Conservation (phyloP, 495 filamentous ascomycete genomes). For the Margaritispora aquatica region DNA sequence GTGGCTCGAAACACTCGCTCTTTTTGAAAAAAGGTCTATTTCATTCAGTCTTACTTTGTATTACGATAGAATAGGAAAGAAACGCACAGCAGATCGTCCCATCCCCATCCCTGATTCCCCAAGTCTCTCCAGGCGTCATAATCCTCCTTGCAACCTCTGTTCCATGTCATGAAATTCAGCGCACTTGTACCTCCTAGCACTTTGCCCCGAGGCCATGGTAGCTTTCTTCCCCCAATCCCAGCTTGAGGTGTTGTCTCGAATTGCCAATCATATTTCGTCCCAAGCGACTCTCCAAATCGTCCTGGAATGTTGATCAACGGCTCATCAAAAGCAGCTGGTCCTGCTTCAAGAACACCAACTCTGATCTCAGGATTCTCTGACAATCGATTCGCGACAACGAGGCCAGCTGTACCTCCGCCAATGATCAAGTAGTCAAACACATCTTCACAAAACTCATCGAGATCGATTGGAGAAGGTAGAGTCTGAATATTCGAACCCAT, state of each 20-base stretch:
- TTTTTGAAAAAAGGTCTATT: conserved; percentile 4
- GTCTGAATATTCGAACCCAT: too few relatives aligned
- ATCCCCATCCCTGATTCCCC: conserved; percentile 36
- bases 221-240: conserved; percentile 28
- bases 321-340: conserved; percentile 41
- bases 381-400: conserved; percentile 48
- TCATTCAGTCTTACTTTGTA: not conserved
- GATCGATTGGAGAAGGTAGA: not conserved
- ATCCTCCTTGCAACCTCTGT: conserved; percentile 25
- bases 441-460: not conserved
- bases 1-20: not conserved
- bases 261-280: conserved; percentile 45
- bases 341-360: conserved; percentile 51
- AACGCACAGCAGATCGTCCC: conserved; percentile 17
- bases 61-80: not conserved
- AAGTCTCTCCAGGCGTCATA: conserved; percentile 31
- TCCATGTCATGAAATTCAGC: conserved; percentile 46
- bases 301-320: conserved; percentile 34
- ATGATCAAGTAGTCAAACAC: conserved; percentile 25
- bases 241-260: conserved; percentile 41
- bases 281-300: conserved; percentile 32
- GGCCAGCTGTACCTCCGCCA: conserved; percentile 47
- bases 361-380: conserved; percentile 38
- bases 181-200: conserved; percentile 47
- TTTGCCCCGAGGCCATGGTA: conserved; percentile 40